A percentile compares a stretch with the other conserved stretches of the same genome.
phyloP scores from a whole-genome alignment of 495 filamentous ascomycete genomes.

The Neurospora sp. region DNA sequence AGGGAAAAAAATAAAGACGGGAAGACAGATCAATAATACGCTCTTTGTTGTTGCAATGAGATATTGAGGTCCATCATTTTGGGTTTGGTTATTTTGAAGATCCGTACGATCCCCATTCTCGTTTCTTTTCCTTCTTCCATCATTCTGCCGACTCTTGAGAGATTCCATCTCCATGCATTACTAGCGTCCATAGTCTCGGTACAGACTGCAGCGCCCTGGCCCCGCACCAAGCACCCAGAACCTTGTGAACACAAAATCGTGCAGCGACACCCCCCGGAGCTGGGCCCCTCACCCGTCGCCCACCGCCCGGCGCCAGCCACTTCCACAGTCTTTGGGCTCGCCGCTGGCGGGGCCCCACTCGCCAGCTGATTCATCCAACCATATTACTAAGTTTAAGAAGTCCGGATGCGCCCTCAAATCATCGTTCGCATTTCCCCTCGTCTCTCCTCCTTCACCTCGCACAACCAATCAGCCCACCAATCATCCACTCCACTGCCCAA shows the following conservation, averaged over 20 bases:
- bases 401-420: constrained; percentile 31
- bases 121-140: background rate
- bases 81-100: background rate
- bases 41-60: background rate
- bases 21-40: background rate
- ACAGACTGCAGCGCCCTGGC: background rate
- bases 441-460: constrained; percentile 31
- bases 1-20: background rate
- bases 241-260: constrained; percentile 4
- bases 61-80: background rate
- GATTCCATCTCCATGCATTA: background rate
- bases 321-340: background rate
- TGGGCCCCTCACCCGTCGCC: constrained; percentile 9
- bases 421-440: constrained; percentile 25
- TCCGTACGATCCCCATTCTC: background rate
- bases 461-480: constrained; percentile 34
- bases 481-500: constrained; percentile 20
- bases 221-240: constrained; percentile 2
- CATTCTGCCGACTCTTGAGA: background rate
- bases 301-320: constrained; percentile 14
- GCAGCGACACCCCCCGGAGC: constrained; percentile 13
- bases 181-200: background rate
- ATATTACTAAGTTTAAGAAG: constrained; percentile 27
- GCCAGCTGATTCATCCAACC: constrained; percentile 34
- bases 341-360: constrained; percentile 15